phyloP scores from a whole-genome alignment of 345 rosid species.

The Brassica juncea region DNA sequence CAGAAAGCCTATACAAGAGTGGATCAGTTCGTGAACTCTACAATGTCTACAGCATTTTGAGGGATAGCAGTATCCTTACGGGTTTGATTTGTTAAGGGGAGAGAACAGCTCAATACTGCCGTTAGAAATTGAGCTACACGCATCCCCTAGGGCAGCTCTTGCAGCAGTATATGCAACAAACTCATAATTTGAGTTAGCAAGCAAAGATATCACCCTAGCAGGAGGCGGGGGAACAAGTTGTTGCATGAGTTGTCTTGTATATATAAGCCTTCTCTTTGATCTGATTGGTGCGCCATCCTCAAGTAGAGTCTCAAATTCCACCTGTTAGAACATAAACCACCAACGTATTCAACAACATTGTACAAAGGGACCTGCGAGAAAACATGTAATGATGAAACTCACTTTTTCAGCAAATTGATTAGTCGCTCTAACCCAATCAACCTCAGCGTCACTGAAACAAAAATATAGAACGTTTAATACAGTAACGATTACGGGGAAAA shows the following conservation, averaged over 20 bases:
- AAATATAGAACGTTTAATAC: not conserved
- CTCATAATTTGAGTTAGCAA: conserved; percentile 55
- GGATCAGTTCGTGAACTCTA: not conserved
- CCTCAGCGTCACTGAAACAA: conserved; percentile 64
- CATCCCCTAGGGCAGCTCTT: conserved; percentile 72
- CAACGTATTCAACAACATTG: conserved; percentile 19
- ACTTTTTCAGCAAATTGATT: conserved; percentile 79
- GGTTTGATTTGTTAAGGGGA: conserved; percentile 41
- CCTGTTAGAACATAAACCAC: conserved; percentile 47
- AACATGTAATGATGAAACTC: conserved; percentile 23
- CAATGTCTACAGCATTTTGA: not conserved
- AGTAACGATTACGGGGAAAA: not conserved
- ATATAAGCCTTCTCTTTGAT: conserved; percentile 69
- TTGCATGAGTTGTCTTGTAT: conserved; percentile 85
- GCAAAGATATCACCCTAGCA: conserved; percentile 47
- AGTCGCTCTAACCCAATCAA: conserved; percentile 66
- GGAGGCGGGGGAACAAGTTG: conserved; percentile 58
- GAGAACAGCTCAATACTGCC: conserved; percentile 36
- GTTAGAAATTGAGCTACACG: conserved; percentile 52
- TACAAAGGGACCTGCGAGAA: conserved; percentile 13
- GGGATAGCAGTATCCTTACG: conserved; percentile 49
- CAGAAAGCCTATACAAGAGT: conserved; percentile 45
- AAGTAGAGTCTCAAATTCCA: conserved; percentile 58
- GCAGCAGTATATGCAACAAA: conserved; percentile 51
- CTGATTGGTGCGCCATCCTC: conserved; percentile 55